Conservation (phyloP, 495 filamentous ascomycete genomes). For the Bombardia bombarda region DNA sequence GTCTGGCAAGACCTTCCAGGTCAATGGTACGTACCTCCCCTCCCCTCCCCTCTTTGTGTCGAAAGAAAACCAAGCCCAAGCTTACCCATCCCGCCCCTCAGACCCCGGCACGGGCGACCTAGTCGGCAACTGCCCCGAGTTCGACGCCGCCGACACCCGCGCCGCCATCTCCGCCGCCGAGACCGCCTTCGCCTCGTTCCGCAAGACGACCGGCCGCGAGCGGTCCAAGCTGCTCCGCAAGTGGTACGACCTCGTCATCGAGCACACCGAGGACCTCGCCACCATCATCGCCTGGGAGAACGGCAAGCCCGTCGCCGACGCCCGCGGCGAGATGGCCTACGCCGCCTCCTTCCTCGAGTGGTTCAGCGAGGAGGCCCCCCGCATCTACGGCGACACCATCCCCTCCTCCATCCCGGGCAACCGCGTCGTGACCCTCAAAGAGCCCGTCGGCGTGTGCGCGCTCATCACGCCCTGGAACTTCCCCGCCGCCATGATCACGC, state of each 20-base stretch:
- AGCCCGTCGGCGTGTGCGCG: constrained; percentile 90
- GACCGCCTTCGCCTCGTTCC: constrained; percentile 68
- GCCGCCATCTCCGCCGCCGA: constrained; percentile 70
- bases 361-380: constrained; percentile 71
- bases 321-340: constrained; percentile 65
- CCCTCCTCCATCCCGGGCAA: constrained; percentile 59
- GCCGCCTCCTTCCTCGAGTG: constrained; percentile 76
- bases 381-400: constrained; percentile 71
- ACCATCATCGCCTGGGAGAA: constrained; percentile 84
- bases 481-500: constrained; percentile 85
- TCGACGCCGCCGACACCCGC: constrained; percentile 64
- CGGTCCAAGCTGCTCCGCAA: constrained; percentile 73
- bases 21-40: constrained; percentile 45
- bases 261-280: constrained; percentile 81
- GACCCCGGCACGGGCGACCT: constrained; percentile 74
- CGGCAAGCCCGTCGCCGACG: constrained; percentile 66
- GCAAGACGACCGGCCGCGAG: constrained; percentile 67
- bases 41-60: background rate
- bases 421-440: constrained; percentile 69
- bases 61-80: background rate
- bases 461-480: constrained; percentile 98
- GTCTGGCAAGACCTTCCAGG: constrained; percentile 74
- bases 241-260: constrained; percentile 86
- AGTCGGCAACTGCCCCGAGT: constrained; percentile 80
- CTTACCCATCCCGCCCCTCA: constrained; percentile 15